Base-by-base conservation (phyloP, 345 rosid genomes). In the Aurinia saxatilis region DNA sequence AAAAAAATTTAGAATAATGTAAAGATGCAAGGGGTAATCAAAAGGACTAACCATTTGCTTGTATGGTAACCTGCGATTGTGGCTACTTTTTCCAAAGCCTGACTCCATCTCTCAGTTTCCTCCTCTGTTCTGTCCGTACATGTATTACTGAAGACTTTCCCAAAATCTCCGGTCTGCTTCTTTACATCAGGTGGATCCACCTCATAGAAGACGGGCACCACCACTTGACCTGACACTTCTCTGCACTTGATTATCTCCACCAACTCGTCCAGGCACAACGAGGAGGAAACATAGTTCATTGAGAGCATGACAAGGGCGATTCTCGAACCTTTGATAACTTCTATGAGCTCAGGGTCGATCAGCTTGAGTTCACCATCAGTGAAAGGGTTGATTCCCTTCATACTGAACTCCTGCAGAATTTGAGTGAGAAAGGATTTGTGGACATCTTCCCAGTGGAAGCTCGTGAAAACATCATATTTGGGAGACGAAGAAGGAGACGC, bases 191-290 rank as follows among this genome's bases (percentile, higher is more conserved):
- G 0, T 50, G 68, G 59, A 5, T 39, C 21, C 7, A 50, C 0
- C 0, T 39, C 31, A 30, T 30, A 39, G 10, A 63, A 50, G 1
- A 50, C 0, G 5, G 68, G 0, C 6, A 29, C 0, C 21, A 63
- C 50, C 8, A 0, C 0, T 6, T 23, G 50, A 27, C 40, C 30
- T 10, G 40, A 38, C 50, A 2, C 21, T 38, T 8, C 10, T 5
- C 0, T 11, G 15, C 68, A 29, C 2, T 29, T 63, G 19, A 63
- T 39, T 8, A 63, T 50, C 41, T 63, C 68, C 41, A 29, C 68
- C 57, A 63, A 6, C 21, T 50, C 68, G 16, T 33, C 0, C 1
- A 59, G 42, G 5, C 41, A 59, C 33, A 40, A 2, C 18, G 31
- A 2, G 0, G 66, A 61, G 8, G 56, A 23, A 23, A 16, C 56